These are phyloP conservation scores for Lasiodiplodia citricola DNA, from an alignment of 2,329 filamentous ascomycete genomes.

Conservation along the genomic window DNA sequence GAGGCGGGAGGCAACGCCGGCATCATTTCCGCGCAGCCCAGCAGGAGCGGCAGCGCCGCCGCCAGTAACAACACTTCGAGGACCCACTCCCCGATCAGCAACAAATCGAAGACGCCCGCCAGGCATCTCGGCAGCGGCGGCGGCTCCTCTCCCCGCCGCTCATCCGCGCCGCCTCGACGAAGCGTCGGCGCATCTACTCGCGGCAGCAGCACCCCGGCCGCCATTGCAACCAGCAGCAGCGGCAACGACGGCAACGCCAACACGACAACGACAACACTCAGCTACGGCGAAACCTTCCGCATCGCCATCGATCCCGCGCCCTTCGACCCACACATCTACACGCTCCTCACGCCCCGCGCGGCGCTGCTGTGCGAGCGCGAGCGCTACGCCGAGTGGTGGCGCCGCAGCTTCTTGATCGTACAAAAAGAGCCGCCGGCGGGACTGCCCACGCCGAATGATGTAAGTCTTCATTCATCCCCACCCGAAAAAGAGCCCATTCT, in stretches of 20 bases:
- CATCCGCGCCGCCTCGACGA: too few species aligned
- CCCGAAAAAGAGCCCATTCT: too few species aligned
- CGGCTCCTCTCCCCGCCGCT: too few species aligned
- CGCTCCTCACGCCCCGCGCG: background rate
- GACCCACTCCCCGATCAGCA: too few species aligned
- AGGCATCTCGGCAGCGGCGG: too few species aligned
- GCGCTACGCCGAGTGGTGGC: background rate
- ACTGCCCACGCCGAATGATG: background rate
- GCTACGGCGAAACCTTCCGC: background rate
- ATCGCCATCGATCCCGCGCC: background rate
- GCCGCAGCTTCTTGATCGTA: background rate
- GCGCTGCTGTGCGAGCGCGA: background rate
- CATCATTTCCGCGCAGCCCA: too few species aligned
- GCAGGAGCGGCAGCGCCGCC: too few species aligned
- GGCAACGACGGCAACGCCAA: background rate
- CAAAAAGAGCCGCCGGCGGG: background rate
- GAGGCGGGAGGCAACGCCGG: too few species aligned
- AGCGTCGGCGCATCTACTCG: too few species aligned
- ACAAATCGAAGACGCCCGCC: too few species aligned
- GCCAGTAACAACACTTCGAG: too few species aligned
- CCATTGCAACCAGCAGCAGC: background rate
- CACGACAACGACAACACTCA: background rate
- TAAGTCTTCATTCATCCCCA: background rate
- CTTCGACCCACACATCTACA: background rate
- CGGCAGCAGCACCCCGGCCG: too few species aligned